Evolutionary conservation across 192 early-diverging fungal genomes (phyloP), one percentile per base, ranked within the genome.

Genomic region (Podila epicladia): DNA sequence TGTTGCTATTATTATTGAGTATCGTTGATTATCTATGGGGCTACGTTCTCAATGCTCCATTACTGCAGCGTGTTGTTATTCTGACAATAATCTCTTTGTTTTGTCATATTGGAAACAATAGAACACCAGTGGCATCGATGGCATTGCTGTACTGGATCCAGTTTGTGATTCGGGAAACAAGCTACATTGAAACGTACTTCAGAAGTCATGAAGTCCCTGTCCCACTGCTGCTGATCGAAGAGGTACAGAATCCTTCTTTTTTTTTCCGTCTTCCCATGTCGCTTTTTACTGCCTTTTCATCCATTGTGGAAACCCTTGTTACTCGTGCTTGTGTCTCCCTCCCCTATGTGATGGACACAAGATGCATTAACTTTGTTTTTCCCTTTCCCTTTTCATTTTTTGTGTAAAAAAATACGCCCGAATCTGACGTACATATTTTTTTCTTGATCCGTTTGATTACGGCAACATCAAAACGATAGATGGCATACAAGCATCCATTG

Each of bases 161-260:
- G 33, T 88, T 90, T 66, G 73, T 92, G 31, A 77, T 92, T 12
- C 86, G 73, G 19, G 88, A 92, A 59, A 92, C 87, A 49, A 74
- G 78, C 75, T 94, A 87, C 82, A 93, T 91, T 69, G 88, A 89
- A 60, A 93, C 86, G 2, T 93, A 94, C 70, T 94, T 90, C 67
- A 87, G 87, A 65, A 85, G 83, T 32, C 84, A 86, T 11, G 91
- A 91, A 65, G 85, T 86, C 2, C 90, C 92, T 4, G 57, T 87
- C 0, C 88, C 90, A 26, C 85, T 91, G 70, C 68, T 92, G 17
- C 49, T 94, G 29, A 84, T 94, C n/a, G 93, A 94, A 62, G 93
- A 94, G 74, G 85, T 83, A 71, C 13, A 45, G 41, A 15, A 1
- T 45, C 41, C 2, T 17, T 45, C 41, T 45, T 45, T 12, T 15